Conservation (phyloP, 768 basidiomycete genomes). For the Dioszegia aurantiaca region DNA sequence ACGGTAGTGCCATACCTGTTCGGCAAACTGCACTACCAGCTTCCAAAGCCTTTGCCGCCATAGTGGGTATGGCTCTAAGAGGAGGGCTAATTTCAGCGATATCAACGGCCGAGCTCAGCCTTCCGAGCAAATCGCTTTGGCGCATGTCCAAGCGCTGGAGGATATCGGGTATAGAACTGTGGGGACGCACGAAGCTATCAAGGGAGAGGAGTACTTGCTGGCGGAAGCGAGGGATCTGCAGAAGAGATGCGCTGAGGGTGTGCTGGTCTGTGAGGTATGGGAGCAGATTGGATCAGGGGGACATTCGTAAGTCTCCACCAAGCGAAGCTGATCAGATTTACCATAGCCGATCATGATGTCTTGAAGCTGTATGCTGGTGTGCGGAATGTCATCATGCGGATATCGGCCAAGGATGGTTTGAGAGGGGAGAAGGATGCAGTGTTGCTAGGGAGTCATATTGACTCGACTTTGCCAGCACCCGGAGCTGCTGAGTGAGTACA, state of each 20-base stretch:
- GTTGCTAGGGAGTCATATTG: constrained; percentile 83
- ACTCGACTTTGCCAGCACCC: constrained; percentile 83
- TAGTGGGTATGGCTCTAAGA: constrained; percentile 15
- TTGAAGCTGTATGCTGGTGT: constrained; percentile 84
- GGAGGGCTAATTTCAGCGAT: constrained; percentile 23
- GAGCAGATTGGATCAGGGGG: constrained; percentile 81
- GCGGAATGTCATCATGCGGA: constrained; percentile 81
- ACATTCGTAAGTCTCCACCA: constrained; percentile 63
- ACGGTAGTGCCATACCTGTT: constrained; percentile 28
- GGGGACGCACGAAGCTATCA: constrained; percentile 74
- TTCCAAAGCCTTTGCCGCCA: constrained; percentile 24
- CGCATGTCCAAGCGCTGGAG: constrained; percentile 57
- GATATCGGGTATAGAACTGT: constrained; percentile 87
- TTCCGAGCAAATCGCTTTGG: constrained; percentile 38
- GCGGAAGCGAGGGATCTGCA: constrained; percentile 64
- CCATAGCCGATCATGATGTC: constrained; percentile 76
- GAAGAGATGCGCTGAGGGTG: constrained; percentile 65
- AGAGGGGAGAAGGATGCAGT: constrained; percentile 73
- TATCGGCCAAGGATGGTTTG: constrained; percentile 61
- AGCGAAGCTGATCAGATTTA: constrained; percentile 64
- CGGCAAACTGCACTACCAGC: constrained; percentile 27
- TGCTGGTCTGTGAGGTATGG: constrained; percentile 88
- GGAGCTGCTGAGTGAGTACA: constrained; percentile 52
- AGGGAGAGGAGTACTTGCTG: constrained; percentile 76
- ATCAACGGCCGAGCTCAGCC: constrained; percentile 32